Base-by-base conservation (phyloP, 116 monocot species). In the Zostera marina region DNA sequence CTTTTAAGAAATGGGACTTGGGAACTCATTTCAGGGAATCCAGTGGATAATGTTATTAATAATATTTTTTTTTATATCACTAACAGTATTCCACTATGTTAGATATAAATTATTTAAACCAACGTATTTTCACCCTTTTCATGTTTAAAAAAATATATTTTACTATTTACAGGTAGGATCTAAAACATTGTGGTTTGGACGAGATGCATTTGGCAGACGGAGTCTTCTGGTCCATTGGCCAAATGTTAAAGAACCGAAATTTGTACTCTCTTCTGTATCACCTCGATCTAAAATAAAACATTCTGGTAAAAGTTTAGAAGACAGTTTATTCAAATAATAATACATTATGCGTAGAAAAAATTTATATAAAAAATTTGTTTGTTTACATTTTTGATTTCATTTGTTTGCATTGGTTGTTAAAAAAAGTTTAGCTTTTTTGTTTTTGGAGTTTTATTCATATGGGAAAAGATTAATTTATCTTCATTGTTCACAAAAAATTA, bases 181-280 rank as follows among this genome's bases (percentile, higher is more conserved):
- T 56, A 77, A 74, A 63, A 94, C 81, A 15, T 44, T 94, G 14
- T 88, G 88, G 88, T 94, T 88, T 74, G 88, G 88, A 56, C 78
- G 94, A 61, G 94, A 94, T 84, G 77, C 79, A 71, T 79, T 94
- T 68, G 94, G 94, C 61, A 88, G 94, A 39, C 63, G 94, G 56
- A 94, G 94, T 66, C 70, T 94, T 8, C 70, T 94, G 17, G 79
- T 94, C 47, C 88, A 88, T 55, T 84, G 88, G 94, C 88, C 94
- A 58, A 77, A 70, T 42, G 15, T 47, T 59, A 61, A 77, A 47
- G 79, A 84, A 13, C 52, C 79, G 40, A 65, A 73, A 52, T 88
- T 94, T 68, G 52, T 88, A 53, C 61, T 94, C 14, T 82, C 88
- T 58, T 94, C 94, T 53, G 77, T 85, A 11, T 70, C 82, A 53